A percentile compares a stretch with the other conserved stretches of the same genome.
phyloP scores from a whole-genome alignment of 2,329 filamentous ascomycete species.

The Daldinia sp. region DNA sequence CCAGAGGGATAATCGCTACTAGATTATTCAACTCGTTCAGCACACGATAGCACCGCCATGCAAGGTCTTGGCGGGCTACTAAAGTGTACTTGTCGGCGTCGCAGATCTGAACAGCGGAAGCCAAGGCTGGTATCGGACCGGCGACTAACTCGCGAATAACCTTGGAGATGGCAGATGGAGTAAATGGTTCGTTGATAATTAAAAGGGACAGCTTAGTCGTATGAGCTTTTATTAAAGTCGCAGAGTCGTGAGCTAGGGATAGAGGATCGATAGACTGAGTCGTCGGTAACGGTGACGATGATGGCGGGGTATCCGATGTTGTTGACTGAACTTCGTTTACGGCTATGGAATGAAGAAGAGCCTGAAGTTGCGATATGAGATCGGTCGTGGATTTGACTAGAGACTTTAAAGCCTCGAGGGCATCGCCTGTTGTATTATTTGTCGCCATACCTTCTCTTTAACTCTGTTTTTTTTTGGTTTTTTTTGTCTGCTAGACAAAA shows the following conservation, averaged over 20 bases:
- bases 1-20: constrained; percentile 64
- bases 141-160: constrained; percentile 77
- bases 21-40: constrained; percentile 70
- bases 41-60: constrained; percentile 64
- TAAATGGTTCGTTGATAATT: constrained; percentile 86
- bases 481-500: not conserved
- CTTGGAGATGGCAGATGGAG: constrained; percentile 74
- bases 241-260: constrained; percentile 73
- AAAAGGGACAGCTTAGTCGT: constrained; percentile 88
- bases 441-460: constrained; percentile 10
- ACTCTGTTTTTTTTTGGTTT: too few relatives aligned
- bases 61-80: constrained; percentile 70
- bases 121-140: constrained; percentile 77
- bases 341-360: constrained; percentile 52
- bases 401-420: constrained; percentile 51
- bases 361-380: constrained; percentile 55
- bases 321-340: constrained; percentile 37
- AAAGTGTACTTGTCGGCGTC: constrained; percentile 67
- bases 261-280: constrained; percentile 63
- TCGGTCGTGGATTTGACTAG: constrained; percentile 50
- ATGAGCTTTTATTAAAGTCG: constrained; percentile 79
- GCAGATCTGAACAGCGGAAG: constrained; percentile 74
- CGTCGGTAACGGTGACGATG: constrained; percentile 22
- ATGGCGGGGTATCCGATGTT: constrained; percentile 28
- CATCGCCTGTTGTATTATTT: constrained; percentile 24